Percentiles rank a stretch among this genome's conserved stretches.
phyloP scores from a whole-genome alignment of 2,329 filamentous ascomycete genomes.

The Amauroascus niger region DNA sequence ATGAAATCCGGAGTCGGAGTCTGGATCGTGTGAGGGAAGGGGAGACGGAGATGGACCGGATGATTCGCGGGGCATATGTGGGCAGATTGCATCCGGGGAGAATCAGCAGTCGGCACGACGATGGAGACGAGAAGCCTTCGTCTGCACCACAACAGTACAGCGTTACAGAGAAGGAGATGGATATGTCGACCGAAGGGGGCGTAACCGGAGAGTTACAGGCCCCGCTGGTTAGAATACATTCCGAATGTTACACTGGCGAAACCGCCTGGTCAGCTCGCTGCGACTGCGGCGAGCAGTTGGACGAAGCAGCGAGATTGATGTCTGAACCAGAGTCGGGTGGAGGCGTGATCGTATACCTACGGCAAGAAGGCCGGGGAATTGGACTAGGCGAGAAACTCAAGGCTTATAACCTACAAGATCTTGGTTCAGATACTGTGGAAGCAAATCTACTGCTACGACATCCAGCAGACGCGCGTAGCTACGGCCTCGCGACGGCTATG shows the following conservation, averaged over 20 bases:
- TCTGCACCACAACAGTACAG: conserved; percentile 15
- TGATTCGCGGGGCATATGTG: conserved; percentile 88
- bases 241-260: conserved; percentile 96
- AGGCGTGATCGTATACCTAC: conserved; percentile 88
- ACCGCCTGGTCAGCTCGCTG: conserved; percentile 97
- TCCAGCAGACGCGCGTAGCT: conserved; percentile 87
- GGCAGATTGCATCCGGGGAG: conserved; percentile 79
- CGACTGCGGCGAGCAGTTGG: conserved; percentile 94
- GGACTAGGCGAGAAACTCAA: conserved; percentile 92
- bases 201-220: conserved; percentile 26
- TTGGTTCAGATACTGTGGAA: conserved; percentile 95
- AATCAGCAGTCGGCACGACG: conserved; percentile 59
- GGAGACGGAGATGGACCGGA: conserved; percentile 52
- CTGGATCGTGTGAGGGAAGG: conserved; percentile 40
- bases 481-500: conserved; percentile 94
- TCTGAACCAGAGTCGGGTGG: conserved; percentile 43
- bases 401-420: conserved; percentile 93
- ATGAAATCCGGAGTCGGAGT: conserved; percentile 63
- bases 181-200: conserved; percentile 5
- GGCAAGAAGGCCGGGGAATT: conserved; percentile 92
- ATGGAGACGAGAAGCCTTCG: conserved; percentile 17
- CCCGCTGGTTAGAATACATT: conserved; percentile 88
- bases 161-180: conserved; percentile 13
- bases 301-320: conserved; percentile 93
- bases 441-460: conserved; percentile 85